Evolutionary conservation across 495 filamentous ascomycete genomes (phyloP).

Genomic region (Aspergillus campestris): DNA sequence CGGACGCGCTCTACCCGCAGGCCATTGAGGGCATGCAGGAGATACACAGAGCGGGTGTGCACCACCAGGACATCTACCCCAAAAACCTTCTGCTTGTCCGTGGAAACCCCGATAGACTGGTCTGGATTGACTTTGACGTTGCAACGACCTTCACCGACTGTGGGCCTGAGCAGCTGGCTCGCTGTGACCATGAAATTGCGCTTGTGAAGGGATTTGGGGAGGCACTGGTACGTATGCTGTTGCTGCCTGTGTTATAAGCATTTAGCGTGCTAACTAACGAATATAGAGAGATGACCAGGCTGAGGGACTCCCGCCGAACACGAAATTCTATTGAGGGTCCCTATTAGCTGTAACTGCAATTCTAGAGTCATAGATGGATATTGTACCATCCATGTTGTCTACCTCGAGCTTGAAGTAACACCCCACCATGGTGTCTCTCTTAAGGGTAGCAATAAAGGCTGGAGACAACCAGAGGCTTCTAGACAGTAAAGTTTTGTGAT

Average conservation of each 20-base stretch:
- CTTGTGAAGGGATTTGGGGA: not conserved
- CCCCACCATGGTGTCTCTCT: too few species aligned
- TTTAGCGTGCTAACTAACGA: not conserved
- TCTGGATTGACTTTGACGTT: constrained; percentile 2
- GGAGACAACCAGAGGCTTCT: not conserved
- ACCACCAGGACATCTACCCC: constrained; percentile 1
- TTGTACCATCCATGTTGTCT: not conserved
- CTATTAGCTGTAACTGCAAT: too few species aligned
- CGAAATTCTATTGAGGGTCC: not conserved
- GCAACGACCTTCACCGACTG: not conserved
- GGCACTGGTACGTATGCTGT: not conserved
- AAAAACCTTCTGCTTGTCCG: not conserved
- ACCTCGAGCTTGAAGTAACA: not conserved
- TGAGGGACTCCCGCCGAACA: not conserved
- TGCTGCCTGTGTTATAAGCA: too few species aligned
- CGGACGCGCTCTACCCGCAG: not conserved
- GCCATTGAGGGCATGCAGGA: not conserved
- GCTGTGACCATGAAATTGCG: not conserved
- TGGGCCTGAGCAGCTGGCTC: not conserved
- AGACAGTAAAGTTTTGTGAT: too few species aligned
- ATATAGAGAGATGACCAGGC: not conserved
- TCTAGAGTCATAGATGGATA: too few species aligned
- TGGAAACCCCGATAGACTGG: not conserved
- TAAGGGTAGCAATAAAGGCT: too few species aligned
- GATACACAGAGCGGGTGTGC: not conserved